phyloP scores from a whole-genome alignment of 441 rosid genomes.

The Pelargonium myrrhifolium region DNA sequence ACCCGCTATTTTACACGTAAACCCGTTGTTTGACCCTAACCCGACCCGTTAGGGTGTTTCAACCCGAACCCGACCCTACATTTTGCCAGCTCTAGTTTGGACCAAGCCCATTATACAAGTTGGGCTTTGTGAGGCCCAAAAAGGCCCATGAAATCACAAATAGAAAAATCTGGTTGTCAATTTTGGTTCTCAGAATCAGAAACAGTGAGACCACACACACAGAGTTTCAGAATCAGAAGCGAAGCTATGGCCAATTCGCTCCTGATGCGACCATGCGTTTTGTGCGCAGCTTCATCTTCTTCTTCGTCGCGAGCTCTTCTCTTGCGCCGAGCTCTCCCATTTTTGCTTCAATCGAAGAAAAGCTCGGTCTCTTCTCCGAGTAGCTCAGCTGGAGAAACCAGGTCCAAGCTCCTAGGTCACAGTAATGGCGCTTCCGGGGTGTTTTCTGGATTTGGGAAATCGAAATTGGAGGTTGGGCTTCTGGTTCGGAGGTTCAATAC shows the following conservation, averaged over 20 bases:
- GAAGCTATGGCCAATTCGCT: constrained; percentile 7
- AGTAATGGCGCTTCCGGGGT: not conserved
- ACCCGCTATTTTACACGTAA: too few species aligned
- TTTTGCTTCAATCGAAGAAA: not conserved
- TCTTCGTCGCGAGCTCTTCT: not conserved
- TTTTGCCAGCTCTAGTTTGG: too few species aligned
- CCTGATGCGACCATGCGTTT: not conserved
- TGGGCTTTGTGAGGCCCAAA: not conserved
- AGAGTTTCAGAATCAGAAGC: not conserved
- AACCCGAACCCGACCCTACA: too few species aligned
- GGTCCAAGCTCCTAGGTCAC: not conserved
- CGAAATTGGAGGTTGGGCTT: not conserved
- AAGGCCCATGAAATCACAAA: not conserved
- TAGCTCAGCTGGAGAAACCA: not conserved
- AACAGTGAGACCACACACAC: too few species aligned
- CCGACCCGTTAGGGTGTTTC: too few species aligned
- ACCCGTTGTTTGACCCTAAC: too few species aligned
- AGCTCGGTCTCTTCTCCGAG: not conserved
- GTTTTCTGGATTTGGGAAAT: not conserved
- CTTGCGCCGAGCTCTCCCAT: not conserved
- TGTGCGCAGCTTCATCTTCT: not conserved
- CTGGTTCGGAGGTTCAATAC: not conserved
- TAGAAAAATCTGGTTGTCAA: not conserved
- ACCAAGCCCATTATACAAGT: too few species aligned
- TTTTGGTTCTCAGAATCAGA: too few species aligned